A percentile compares a stretch with the other conserved stretches of the same genome.
These are phyloP conservation scores for Fistulina hepatica DNA, from an alignment of 1,284 basidiomycete species.

Conservation along the genomic window DNA sequence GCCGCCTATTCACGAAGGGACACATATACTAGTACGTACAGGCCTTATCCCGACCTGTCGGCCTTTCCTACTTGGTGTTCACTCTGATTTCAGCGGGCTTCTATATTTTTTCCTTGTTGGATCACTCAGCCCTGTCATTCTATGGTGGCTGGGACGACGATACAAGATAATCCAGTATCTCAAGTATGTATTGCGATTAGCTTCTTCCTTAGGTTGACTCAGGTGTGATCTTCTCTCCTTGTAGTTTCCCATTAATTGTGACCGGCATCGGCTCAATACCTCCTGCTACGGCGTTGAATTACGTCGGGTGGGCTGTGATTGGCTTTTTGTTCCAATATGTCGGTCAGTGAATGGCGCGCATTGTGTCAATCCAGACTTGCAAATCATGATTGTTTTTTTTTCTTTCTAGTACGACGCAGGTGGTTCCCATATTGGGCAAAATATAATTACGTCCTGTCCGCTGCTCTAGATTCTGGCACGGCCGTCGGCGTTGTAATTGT, in stretches of 20 bases:
- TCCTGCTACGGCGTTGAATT: conserved; percentile 30
- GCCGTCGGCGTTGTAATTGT: conserved; percentile 37
- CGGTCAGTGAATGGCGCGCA: neutral
- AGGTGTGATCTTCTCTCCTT: neutral
- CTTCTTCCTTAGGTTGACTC: neutral
- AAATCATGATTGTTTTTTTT: no score
- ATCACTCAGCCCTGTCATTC: conserved; percentile 30
- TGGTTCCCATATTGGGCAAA: neutral
- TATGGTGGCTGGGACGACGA: conserved; percentile 30
- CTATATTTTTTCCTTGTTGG: conserved; percentile 39
- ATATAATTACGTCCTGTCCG: conserved; percentile 46
- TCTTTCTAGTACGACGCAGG: neutral
- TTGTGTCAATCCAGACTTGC: no score
- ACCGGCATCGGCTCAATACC: conserved; percentile 29
- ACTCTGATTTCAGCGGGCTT: conserved; percentile 20
- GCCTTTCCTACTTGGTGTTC: conserved; percentile 12
- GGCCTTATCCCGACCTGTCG: neutral
- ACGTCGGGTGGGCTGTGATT: conserved; percentile 33
- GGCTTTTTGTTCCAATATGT: conserved; percentile 51
- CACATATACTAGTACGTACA: conserved; percentile 26
- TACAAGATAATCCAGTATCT: conserved; percentile 36
- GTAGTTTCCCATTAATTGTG: conserved; percentile 25
- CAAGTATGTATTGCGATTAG: conserved; percentile 22
- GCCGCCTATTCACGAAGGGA: conserved; percentile 25
- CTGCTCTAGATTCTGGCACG: conserved; percentile 39